Base-by-base conservation (phyloP, 2,329 filamentous ascomycete species). In the Pseudogymnoascus pannorum region DNA sequence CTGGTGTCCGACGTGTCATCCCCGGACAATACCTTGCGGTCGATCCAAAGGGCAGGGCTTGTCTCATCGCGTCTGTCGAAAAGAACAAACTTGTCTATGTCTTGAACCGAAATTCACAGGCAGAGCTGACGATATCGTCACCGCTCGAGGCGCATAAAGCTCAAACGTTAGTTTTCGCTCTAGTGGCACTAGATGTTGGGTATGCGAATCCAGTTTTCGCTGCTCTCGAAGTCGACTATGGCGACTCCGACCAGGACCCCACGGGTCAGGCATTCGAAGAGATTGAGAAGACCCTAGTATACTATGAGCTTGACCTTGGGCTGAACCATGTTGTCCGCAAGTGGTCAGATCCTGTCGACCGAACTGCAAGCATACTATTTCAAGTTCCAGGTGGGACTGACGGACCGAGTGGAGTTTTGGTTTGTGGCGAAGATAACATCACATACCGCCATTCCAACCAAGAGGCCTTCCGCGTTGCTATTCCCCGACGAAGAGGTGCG, bases 71-170 rank as follows among this genome's bases (percentile, higher is more conserved):
- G 8, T 93, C 92, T 4, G 83, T 93, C 61, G 95, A 99, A 78
- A 99, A 99, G 83, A 99, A 97, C 79, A 99, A 99, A 79, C 88
- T 99, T 61, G 94, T 99, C 68, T 99, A 99, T 76, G 93, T 99
- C 70, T 81, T 99, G 68, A 97, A 97, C 75, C 88, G 95, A 66
- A 96, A 96, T 76, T 85, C 92, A 2, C 91, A 97, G 75, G 92
- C 92, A 16, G 91, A 96, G 74, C 85, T 99, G 69, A 95, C 92
- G 40, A 99, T 99, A 58, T 99, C 94, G 4, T 99, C 94, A 12
- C 94, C 94, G 0, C 82, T 99, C 16, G 95, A 99, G 76, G 95
- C 94, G 1, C 93, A 99, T 76, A 96, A 94, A 74, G 86, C 91
- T 11, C 91, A 93, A 64, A 93, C 93, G 1, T 77, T 99, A 58